Evolutionary conservation across 2,329 filamentous ascomycete genomes (phyloP), one percentile per base, ranked within the genome.

Genomic region (Aspergillus terreus): DNA sequence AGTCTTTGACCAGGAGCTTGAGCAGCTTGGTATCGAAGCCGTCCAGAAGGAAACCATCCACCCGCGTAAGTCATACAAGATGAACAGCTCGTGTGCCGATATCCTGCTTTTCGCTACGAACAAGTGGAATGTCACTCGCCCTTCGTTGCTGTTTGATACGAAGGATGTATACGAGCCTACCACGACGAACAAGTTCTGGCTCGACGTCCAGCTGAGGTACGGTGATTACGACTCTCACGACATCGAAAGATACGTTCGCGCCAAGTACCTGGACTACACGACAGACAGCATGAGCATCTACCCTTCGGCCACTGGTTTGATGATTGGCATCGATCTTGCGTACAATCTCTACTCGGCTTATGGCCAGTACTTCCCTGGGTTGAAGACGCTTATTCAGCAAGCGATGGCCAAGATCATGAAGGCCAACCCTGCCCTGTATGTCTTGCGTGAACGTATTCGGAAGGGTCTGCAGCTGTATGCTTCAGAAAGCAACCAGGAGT

Each of bases 371-470:
- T 99, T 99, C 84, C 94, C 94, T 44, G 94, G 94, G 66, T 76
- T 99, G 55, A 99, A 99, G 80, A 88, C 91, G 44, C 82, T 99
- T 21, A 79, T 99, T 23, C 95, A 99, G 72, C 92, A 97, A 71
- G 94, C 95, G 5, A 99, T 99, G 95, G 91, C 91, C 45, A 99
- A 99, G 84, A 85, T 99, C 69, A 99, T 99, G 94, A 99, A 99
- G 76, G 92, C 94, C 35, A 99, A 99, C 67, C 94, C 94, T 14
- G 94, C 94, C 2, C 76, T 99, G 30, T 99, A 97, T 69, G 94
- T 99, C 47, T 77, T 99, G 53, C 88, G 94, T 53, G 94, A 99
- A 76, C 94, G 94, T 82, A 99, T 99, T 58, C 84, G 95, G 58
- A 99, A 99, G 79, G 94, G 94, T 80, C 82, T 99, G 53, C 94